Percentiles rank a stretch among this genome's conserved stretches.
phyloP scores from a whole-genome alignment of 805 yeast genomes.

The Sungouiella blattae region DNA sequence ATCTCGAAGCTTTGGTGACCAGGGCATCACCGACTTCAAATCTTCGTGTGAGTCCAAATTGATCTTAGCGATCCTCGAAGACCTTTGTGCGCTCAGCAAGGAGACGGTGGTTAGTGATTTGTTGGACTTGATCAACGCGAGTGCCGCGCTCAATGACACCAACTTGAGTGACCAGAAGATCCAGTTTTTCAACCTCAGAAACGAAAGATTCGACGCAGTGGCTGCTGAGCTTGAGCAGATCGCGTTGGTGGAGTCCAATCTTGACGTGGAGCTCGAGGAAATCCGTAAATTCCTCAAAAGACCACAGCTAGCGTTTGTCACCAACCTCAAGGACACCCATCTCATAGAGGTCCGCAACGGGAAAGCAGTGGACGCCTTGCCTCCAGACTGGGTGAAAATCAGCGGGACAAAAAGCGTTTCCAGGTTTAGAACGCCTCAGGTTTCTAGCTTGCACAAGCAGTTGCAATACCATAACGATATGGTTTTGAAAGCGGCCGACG shows the following conservation, averaged over 20 bases:
- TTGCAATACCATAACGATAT: slow-evolving; percentile 60
- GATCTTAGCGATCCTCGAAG: slow-evolving; percentile 36
- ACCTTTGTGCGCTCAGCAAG: slow-evolving; percentile 31
- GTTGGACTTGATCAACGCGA: slow-evolving; percentile 49
- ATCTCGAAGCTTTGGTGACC: slow-evolving; percentile 13
- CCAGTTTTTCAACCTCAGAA: slow-evolving; percentile 39
- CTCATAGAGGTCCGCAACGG: slow-evolving; percentile 70
- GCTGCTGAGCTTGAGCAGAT: slow-evolving; percentile 35
- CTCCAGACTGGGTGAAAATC: slow-evolving; percentile 73
- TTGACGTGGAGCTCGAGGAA: slow-evolving; percentile 50
- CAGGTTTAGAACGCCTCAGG: slow-evolving; percentile 66
- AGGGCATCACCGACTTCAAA: slow-evolving; percentile 8
- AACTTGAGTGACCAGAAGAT: slow-evolving; percentile 43
- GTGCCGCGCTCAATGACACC: slow-evolving; percentile 48
- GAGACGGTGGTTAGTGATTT: slow-evolving; percentile 30
- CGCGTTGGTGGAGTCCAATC: slow-evolving; percentile 38
- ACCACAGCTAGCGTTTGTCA: slow-evolving; percentile 53
- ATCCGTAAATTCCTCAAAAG: slow-evolving; percentile 48
- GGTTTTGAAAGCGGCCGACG: slow-evolving; percentile 44
- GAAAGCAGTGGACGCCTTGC: slow-evolving; percentile 53
- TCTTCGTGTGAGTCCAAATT: slow-evolving; percentile 27
- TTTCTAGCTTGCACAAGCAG: slow-evolving; percentile 47
- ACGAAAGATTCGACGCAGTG: slow-evolving; percentile 37
- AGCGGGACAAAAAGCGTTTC: slow-evolving; percentile 66
- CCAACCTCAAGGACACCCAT: slow-evolving; percentile 64